phyloP scores from a whole-genome alignment of 192 early-diverging fungal species.

The Chytriomyces sp. region DNA sequence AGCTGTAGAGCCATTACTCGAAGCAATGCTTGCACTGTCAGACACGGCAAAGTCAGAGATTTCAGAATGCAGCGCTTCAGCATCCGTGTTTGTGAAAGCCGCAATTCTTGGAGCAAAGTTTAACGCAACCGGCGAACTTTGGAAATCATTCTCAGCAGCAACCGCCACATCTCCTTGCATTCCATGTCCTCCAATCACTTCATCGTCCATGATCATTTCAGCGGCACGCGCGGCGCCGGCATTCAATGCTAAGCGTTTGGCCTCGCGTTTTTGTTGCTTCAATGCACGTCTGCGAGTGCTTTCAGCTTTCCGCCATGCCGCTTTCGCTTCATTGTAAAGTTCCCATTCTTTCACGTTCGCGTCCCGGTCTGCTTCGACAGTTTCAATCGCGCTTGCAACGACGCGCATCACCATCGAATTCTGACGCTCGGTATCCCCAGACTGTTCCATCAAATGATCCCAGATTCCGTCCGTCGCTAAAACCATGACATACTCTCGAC shows the following conservation, averaged over 20 bases:
- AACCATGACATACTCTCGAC: conserved; percentile 51
- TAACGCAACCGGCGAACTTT: not conserved
- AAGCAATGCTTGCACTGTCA: conserved; percentile 26
- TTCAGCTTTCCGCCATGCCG: conserved; percentile 8
- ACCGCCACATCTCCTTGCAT: not conserved
- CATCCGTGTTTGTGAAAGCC: not conserved
- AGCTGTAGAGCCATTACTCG: conserved; percentile 33
- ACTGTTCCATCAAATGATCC: conserved; percentile 57
- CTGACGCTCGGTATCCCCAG: conserved; percentile 37
- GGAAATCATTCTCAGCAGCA: not conserved
- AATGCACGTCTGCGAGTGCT: not conserved
- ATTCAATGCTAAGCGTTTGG: not conserved
- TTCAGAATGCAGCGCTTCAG: not conserved
- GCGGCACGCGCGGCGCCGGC: not conserved
- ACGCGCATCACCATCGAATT: conserved; percentile 29
- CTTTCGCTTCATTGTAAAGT: not conserved
- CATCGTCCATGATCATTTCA: not conserved
- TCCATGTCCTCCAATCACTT: not conserved
- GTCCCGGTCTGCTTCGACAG: conserved; percentile 28
- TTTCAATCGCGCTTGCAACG: conserved; percentile 33
- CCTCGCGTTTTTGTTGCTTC: conserved; percentile 1
- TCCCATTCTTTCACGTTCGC: conserved; percentile 4
- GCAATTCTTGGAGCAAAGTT: too few relatives aligned
- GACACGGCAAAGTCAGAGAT: not conserved
- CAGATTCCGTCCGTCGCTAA: conserved; percentile 66